Conservation (phyloP, 148 eudicot species). For the Rhododendron henanense region DNA sequence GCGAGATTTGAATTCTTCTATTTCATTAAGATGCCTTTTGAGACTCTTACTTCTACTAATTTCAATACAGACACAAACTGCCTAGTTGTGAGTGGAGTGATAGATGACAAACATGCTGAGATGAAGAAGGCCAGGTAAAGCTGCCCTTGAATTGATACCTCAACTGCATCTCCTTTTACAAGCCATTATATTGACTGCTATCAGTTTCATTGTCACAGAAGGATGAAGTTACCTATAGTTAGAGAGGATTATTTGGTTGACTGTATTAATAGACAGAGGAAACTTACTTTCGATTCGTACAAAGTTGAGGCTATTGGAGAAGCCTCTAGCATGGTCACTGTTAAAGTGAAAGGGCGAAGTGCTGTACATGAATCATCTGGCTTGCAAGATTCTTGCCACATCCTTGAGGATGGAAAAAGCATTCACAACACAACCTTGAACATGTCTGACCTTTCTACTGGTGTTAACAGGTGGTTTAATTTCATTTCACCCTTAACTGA, state of each 20-base stretch:
- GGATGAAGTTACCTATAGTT: slow-evolving; percentile 86
- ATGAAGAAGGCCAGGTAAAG: slow-evolving; percentile 81
- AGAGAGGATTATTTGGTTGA: slow-evolving; percentile 83
- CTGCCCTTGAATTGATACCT: background rate
- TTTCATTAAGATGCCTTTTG: slow-evolving; percentile 9
- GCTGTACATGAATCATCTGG: slow-evolving; percentile 85
- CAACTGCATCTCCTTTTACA: background rate
- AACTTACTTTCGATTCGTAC: slow-evolving; percentile 76
- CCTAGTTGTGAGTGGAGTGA: slow-evolving; percentile 64
- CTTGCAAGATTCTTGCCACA: slow-evolving; percentile 84
- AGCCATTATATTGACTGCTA: slow-evolving; percentile 1
- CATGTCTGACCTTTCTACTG: slow-evolving; percentile 86
- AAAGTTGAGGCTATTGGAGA: slow-evolving; percentile 69
- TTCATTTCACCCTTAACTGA: background rate
- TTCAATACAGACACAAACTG: slow-evolving; percentile 48
- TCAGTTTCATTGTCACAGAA: slow-evolving; percentile 45
- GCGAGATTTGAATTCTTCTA: background rate
- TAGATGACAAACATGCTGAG: slow-evolving; percentile 58
- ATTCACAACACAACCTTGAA: slow-evolving; percentile 90
- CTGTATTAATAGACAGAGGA: slow-evolving; percentile 64
- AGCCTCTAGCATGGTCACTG: slow-evolving; percentile 56
- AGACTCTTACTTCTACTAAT: background rate
- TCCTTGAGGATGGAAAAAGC: slow-evolving; percentile 87
- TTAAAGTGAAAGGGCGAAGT: slow-evolving; percentile 93
- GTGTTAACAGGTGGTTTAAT: slow-evolving; percentile 69